These are phyloP conservation scores for Starmera quercuum DNA, from an alignment of 805 yeast species.

Conservation along the genomic window DNA sequence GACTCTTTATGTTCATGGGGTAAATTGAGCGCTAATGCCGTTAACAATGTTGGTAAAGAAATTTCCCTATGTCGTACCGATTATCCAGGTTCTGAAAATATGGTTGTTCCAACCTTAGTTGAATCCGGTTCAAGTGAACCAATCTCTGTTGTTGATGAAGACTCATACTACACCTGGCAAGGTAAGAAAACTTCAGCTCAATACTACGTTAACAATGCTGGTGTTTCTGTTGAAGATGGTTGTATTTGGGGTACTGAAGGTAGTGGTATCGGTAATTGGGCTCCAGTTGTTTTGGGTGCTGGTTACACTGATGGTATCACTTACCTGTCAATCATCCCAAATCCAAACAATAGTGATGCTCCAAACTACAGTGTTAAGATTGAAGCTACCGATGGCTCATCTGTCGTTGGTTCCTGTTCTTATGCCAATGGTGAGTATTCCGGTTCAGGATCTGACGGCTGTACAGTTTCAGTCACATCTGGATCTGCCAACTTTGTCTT, in stretches of 20 bases:
- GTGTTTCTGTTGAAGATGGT: constrained; percentile 83
- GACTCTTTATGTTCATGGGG: constrained; percentile 88
- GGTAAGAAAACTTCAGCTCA: constrained; percentile 86
- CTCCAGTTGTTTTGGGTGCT: constrained; percentile 92
- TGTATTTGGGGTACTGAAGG: constrained; percentile 88
- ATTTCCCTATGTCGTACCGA: constrained; percentile 97
- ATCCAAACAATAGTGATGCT: constrained; percentile 75
- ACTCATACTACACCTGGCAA: constrained; percentile 71
- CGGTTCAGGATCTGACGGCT: constrained; percentile 66
- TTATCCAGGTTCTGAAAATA: constrained; percentile 98
- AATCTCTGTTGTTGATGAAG: constrained; percentile 74
- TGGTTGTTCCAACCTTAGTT: constrained; percentile 89
- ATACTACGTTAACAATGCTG: constrained; percentile 96
- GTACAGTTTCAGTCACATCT: constrained; percentile 61
- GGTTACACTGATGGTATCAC: constrained; percentile 64
- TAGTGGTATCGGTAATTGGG: constrained; percentile 93
- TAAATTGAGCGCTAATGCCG: constrained; percentile 57
- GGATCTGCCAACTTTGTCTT: constrained; percentile 59
- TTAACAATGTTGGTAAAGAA: constrained; percentile 48
- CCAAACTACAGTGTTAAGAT: constrained; percentile 68
- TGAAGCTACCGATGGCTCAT: constrained; percentile 57
- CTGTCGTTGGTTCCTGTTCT: constrained; percentile 61
- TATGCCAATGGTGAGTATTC: constrained; percentile 73
- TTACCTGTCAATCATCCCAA: constrained; percentile 87
- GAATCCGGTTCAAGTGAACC: constrained; percentile 57